Evolutionary conservation across 1,284 basidiomycete genomes (phyloP), one percentile per base, ranked within the genome.

Genomic region (Microbotryomycetes sp.): DNA sequence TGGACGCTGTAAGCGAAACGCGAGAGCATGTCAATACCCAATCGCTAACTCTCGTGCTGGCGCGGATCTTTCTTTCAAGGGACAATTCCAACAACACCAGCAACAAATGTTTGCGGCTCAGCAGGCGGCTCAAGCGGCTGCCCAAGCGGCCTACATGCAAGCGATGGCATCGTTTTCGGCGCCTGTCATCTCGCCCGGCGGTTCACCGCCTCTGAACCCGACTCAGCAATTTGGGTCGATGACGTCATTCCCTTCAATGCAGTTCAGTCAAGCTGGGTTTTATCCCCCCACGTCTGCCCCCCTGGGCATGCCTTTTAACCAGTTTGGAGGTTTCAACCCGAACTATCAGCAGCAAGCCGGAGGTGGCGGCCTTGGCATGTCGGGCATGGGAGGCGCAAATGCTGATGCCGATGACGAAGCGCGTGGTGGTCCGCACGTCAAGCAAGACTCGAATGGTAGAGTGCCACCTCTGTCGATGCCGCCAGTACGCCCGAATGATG

Each of bases 81-180:
- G 11, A 9, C 35, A 41, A 41, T 41, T 41, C 35, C 35, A 41
- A 18, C 35, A 41, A 41, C 35, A 41, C 11, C 35, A 41, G 35
- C 35, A 41, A 18, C 35, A 41, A 41, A 41, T 41, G 35, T 41
- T 56, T 16, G 27, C 45, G 11, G 48, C 48, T 23, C 26, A 27
- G 15, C 48, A 50, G 21, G 48, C 21, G 21, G 63, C 63, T 1
- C 57, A 63, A 9, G 45, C 30, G 13, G 67, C 67, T n/a, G 67
- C 67, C 6, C 68, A 67, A 27, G 63, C 67, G 35, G 68, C 68
- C 30, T 70, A 68, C 53, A 47, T 70, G 27, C 61, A 65, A 30
- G 68, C 68, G 5, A 70, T 70, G 68, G 48, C 60, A 41, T 59
- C 63, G 28, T 70, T 70, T 64, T 53, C 46, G 23, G 59, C 61